Evolutionary conservation across 2,329 filamentous ascomycete species (phyloP), one percentile per base, ranked within the genome.

Genomic region (Emergomyces orientalis): DNA sequence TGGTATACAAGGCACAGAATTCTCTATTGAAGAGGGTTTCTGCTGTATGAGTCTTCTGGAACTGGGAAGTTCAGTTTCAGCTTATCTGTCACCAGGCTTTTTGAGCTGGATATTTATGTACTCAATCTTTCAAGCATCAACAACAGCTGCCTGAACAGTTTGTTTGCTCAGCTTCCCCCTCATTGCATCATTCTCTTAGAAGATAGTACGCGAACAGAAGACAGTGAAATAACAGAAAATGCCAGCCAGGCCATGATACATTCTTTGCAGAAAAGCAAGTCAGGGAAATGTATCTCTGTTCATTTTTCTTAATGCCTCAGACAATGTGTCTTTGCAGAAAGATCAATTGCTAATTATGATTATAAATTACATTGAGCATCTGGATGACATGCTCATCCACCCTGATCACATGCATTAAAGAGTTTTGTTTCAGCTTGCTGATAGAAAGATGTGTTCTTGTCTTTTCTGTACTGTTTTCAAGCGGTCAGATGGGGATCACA

Each of bases 21-120:
- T 25, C 90, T 90, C 0, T 95, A 94, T 70, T 83, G 90, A 22
- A 80, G 90, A 65, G 90, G 90, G 0, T 95, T 94, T 70, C 80
- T 95, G 14, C 81, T 95, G 0, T 89, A 90, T 70, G 89, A 90
- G 0, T 89, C 90, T 2, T 90, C 90, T 0, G 89, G 90, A 1
- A 93, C 87, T 47, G 91, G 89, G 37, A 96, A 93, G 79, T 95
- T 87, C 62, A 93, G 89, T 0, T 95, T 96, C 69, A 95, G 96
- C 66, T 89, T 95, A 73, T 90, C 91, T 0, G 79, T 96, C 39
- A 91, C 91, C 0, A 90, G 89, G 25, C 84, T 91, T 70, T 76
- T 94, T 60, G 88, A 93, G 71, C 93, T 90, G 73, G 88, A 88
- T 69, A 91, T 95, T 66, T 90, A 90, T 64, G 90, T 92, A 77